Evolutionary conservation across 2,329 filamentous ascomycete genomes (phyloP), one percentile per base, ranked within the genome.

Genomic region (Penicillium brevicompactum): DNA sequence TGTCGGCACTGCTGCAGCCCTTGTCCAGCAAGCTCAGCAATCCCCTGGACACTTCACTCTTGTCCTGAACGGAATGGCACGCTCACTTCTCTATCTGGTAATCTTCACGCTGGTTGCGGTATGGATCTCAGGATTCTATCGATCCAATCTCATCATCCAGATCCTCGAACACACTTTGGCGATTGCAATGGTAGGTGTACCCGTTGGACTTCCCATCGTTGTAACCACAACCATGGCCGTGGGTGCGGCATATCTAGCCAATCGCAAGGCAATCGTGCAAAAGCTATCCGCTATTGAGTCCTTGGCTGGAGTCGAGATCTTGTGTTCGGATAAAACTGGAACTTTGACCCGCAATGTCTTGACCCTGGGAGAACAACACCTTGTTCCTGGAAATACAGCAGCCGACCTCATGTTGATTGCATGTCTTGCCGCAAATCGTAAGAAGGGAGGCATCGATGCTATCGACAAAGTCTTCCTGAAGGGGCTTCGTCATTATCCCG

Each of bases 401-500:
- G 89, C 94, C 75, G 91, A 95, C 68, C 87, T 96, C 61, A 95
- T 96, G 90, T 83, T 95, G 63, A 94, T 91, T 79, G 91, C 91
- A 69, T 95, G 91, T 75, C 80, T 96, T 70, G 91, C 91, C 69
- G 91, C 91, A 60, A 93, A 89, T 64, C 89, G 91, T 80, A 96
- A 94, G 85, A 93, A 92, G 84, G 95, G 95, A 83, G 91, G 91
- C 81, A 92, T 96, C 62, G 91, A 96, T 73, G 90, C 92, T 65
- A 96, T 96, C 67, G 92, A 96, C 84, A 94, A 93, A 83, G 91
- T 91, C 72, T 96, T 96, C 82, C 83, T 96, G 66, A 95, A 94
- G 81, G 84, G 89, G 21, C 86, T 96, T 61, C 85, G 85, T 72
- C 87, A 82, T 79, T 96, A 95, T 74, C 91, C 91, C 60, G 85